Conservation (phyloP, 2,329 filamentous ascomycete genomes). For the Cyphellophora attinorum region DNA sequence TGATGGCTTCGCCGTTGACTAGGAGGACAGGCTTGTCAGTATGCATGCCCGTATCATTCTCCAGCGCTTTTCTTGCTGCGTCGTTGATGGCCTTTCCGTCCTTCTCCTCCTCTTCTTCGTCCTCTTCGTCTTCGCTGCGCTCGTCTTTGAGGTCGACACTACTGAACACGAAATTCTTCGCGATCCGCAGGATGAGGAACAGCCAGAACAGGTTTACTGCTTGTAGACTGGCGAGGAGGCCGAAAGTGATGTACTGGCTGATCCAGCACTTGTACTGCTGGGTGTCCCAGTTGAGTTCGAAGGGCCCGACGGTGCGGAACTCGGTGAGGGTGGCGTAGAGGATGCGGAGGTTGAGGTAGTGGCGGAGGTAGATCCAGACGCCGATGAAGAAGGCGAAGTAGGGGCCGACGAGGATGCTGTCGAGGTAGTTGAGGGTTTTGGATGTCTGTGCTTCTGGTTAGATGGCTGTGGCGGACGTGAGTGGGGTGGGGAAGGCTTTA, state of each 20-base stretch:
- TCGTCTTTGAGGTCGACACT: constrained; percentile 28
- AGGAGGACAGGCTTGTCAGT: constrained; percentile 20
- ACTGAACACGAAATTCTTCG: constrained; percentile 20
- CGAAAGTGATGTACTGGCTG: constrained; percentile 23
- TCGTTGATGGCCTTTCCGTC: constrained; percentile 3
- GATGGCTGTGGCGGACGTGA: too few species aligned
- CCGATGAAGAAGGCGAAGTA: constrained; percentile 72
- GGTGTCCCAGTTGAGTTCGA: constrained; percentile 26
- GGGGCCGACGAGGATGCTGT: constrained; percentile 60
- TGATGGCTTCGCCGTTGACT: constrained; percentile 29
- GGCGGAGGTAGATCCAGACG: constrained; percentile 75
- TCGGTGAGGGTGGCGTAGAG: constrained; percentile 24
- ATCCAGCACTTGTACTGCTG: constrained; percentile 27
- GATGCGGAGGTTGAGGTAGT: constrained; percentile 43
- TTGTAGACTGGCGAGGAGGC: constrained; percentile 23
- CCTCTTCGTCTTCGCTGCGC: constrained; percentile 35
- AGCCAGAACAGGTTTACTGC: constrained; percentile 26
- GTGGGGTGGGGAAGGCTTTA: constrained; percentile 40
- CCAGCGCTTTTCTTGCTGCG: constrained; percentile 2
- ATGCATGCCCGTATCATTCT: constrained; percentile 6
- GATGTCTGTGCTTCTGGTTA: constrained; percentile 55
- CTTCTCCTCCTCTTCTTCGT: constrained; percentile 27
- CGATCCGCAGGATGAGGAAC: constrained; percentile 22
- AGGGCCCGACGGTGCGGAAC: constrained; percentile 25
- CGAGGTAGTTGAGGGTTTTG: constrained; percentile 78